Evolutionary conservation across 306 rosid species (phyloP).

Genomic region (Dalbergia cultrata): DNA sequence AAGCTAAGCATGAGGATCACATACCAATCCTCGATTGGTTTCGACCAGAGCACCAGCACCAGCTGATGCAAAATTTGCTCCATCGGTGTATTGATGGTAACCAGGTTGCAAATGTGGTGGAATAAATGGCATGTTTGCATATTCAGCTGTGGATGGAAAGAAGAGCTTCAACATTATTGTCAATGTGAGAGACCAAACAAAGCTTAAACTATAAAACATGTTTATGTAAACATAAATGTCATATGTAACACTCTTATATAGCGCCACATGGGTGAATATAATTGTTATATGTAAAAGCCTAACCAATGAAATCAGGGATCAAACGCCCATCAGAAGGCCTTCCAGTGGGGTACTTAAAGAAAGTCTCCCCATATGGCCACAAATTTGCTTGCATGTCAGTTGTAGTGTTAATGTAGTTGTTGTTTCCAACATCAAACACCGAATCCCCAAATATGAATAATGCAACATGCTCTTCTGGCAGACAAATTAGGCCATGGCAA

Average conservation of each 20-base stretch:
- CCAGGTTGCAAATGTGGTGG: background rate
- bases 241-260: too few relatives aligned
- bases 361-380: background rate
- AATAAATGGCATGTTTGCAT: background rate
- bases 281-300: too few relatives aligned
- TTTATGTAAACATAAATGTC: too few relatives aligned
- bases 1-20: background rate
- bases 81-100: background rate
- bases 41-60: background rate
- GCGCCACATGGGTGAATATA: too few relatives aligned
- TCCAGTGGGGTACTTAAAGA: background rate
- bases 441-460: constrained; percentile 68
- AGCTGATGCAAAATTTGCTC: background rate
- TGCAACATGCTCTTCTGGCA: constrained; percentile 23
- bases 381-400: constrained; percentile 21
- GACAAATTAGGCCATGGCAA: background rate
- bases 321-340: background rate
- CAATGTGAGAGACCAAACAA: too few relatives aligned
- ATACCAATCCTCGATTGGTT: background rate
- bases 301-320: background rate
- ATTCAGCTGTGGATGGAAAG: background rate
- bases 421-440: constrained; percentile 58
- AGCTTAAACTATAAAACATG: too few relatives aligned
- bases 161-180: too few relatives aligned
- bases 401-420: constrained; percentile 54